These are phyloP conservation scores for Limonium bicolor DNA, from an alignment of 148 eudicot genomes.

Conservation along the genomic window DNA sequence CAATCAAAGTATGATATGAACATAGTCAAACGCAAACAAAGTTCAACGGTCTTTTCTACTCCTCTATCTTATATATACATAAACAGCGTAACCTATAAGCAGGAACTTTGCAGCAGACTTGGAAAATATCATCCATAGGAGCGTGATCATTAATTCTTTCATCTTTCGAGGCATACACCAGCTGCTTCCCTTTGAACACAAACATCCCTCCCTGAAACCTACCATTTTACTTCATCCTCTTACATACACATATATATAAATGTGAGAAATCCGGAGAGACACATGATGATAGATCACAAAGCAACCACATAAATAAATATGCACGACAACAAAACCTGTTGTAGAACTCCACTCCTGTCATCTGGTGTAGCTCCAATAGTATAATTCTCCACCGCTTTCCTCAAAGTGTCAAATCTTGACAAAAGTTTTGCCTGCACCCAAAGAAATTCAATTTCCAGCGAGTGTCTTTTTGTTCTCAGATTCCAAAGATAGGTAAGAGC, in stretches of 20 bases:
- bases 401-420: slow-evolving; percentile 41
- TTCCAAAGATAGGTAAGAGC: too few relatives aligned
- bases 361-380: slow-evolving; percentile 84
- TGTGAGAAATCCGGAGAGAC: background rate
- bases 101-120: slow-evolving; percentile 58
- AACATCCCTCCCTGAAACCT: slow-evolving; percentile 97
- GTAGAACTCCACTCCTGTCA: slow-evolving; percentile 55
- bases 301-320: background rate
- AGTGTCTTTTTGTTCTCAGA: too few relatives aligned
- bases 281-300: background rate
- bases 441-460: too few relatives aligned
- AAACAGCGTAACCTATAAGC: too few relatives aligned
- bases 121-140: slow-evolving; percentile 51
- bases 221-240: too few relatives aligned
- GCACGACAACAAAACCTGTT: slow-evolving; percentile 36
- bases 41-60: too few relatives aligned
- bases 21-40: too few relatives aligned
- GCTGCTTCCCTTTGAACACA: slow-evolving; percentile 72
- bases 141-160: slow-evolving; percentile 94
- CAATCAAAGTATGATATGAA: too few relatives aligned
- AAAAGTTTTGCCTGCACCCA: slow-evolving; percentile 48
- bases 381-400: slow-evolving; percentile 64
- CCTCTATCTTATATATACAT: too few relatives aligned
- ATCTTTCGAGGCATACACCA: slow-evolving; percentile 79
- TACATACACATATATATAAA: too few relatives aligned